phyloP scores from a whole-genome alignment of 2,329 filamentous ascomycete genomes.

The Trichoderma endophyticum region DNA sequence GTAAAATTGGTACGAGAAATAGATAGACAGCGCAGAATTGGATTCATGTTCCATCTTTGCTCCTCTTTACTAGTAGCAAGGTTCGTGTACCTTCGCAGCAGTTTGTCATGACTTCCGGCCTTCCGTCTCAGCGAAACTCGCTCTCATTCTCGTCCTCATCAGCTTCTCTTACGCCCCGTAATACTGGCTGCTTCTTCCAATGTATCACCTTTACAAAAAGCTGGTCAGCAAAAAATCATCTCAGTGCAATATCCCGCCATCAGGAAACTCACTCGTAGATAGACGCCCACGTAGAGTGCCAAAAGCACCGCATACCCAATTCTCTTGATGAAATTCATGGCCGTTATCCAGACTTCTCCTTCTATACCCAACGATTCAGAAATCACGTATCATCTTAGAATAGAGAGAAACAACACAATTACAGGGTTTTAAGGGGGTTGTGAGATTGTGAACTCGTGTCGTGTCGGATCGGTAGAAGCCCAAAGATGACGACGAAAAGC shows the following conservation, averaged over 20 bases:
- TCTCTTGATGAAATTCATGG: neutral
- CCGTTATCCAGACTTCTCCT: neutral
- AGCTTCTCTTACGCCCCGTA: neutral
- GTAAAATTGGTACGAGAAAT: neutral
- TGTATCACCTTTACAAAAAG: neutral
- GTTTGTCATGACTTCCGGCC: neutral
- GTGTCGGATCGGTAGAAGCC: neutral
- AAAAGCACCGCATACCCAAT: slow-evolving; percentile 11
- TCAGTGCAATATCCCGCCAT: neutral
- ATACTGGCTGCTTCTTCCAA: neutral
- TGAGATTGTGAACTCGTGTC: neutral
- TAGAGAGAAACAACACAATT: neutral
- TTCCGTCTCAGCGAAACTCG: neutral
- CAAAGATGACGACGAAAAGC: neutral
- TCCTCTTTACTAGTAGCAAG: neutral
- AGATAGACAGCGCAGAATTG: neutral
- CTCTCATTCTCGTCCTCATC: neutral
- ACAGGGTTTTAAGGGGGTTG: no score
- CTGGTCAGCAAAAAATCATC: neutral
- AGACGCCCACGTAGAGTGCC: slow-evolving; percentile 10
- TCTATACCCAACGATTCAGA: neutral
- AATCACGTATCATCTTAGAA: neutral
- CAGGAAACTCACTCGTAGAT: neutral
- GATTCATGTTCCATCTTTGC: neutral
- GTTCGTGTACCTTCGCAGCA: neutral